A percentile compares a stretch with the other conserved stretches of the same genome.
Evolutionary conservation across 805 yeast genomes (phyloP).

Genomic region (Saturnispora mendoncae): DNA sequence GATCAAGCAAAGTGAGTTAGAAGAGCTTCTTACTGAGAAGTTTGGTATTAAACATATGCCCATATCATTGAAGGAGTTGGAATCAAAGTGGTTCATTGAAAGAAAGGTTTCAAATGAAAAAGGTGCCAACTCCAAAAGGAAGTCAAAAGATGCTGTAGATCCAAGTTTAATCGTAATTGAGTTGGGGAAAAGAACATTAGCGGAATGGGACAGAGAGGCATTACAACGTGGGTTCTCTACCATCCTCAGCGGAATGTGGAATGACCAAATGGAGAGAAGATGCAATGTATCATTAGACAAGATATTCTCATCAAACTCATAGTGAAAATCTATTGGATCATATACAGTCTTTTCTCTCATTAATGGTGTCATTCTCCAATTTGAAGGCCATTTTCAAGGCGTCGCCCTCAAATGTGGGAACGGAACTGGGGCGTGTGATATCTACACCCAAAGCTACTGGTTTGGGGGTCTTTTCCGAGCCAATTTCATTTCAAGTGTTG

Average conservation of each 20-base stretch:
- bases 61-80: not conserved
- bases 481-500: conserved; percentile 34
- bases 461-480: conserved; percentile 37
- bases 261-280: conserved; percentile 12
- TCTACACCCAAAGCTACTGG: conserved; percentile 33
- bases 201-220: conserved; percentile 22
- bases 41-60: conserved; percentile 16
- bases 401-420: conserved; percentile 6
- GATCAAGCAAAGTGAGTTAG: conserved; percentile 23
- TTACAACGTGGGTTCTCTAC: conserved; percentile 22
- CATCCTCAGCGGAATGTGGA: conserved; percentile 24
- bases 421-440: conserved; percentile 14
- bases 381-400: conserved; percentile 9
- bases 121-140: not conserved
- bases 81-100: conserved; percentile 1
- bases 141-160: conserved; percentile 12
- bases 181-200: conserved; percentile 24
- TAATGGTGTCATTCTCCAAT: conserved; percentile 9
- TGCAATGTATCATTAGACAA: not conserved
- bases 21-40: conserved; percentile 17
- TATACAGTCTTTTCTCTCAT: not conserved
- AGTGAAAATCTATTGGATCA: not conserved
- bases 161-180: conserved; percentile 21
- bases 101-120: not conserved
- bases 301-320: not conserved